phyloP scores from a whole-genome alignment of 768 basidiomycete species.

The Boletellus emodensis region DNA sequence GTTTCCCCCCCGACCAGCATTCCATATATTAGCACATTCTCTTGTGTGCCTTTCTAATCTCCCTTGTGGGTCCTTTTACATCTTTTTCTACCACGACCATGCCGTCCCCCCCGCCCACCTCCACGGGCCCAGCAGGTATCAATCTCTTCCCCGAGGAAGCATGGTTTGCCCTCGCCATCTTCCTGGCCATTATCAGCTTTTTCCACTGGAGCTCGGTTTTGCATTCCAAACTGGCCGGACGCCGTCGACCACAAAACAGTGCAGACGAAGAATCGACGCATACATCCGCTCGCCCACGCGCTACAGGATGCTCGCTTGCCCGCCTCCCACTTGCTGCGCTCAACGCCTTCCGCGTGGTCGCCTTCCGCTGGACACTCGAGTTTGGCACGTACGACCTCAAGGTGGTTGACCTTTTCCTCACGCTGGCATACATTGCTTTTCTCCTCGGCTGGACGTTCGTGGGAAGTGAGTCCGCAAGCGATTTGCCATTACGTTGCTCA shows the following conservation, averaged over 20 bases:
- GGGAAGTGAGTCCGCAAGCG: conserved; percentile 36
- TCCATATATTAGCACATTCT: neutral
- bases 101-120: neutral
- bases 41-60: neutral
- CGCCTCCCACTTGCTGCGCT: conserved; percentile 36
- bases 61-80: too few relatives aligned
- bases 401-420: conserved; percentile 46
- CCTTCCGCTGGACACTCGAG: conserved; percentile 47
- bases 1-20: neutral
- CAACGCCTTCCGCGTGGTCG: conserved; percentile 44
- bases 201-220: conserved; percentile 27
- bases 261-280: conserved; percentile 18
- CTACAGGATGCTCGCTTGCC: conserved; percentile 35
- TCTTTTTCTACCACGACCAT: neutral
- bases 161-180: conserved; percentile 16
- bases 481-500: neutral
- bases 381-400: conserved; percentile 39
- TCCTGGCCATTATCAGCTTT: conserved; percentile 18
- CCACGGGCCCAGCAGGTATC: neutral
- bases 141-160: conserved; percentile 2
- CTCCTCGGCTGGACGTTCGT: conserved; percentile 43
- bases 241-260: neutral
- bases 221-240: conserved; percentile 16
- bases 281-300: neutral
- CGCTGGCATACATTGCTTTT: conserved; percentile 41